These are phyloP conservation scores for Aspergillus bertholletiae DNA, from an alignment of 495 filamentous ascomycete species.

Conservation along the genomic window DNA sequence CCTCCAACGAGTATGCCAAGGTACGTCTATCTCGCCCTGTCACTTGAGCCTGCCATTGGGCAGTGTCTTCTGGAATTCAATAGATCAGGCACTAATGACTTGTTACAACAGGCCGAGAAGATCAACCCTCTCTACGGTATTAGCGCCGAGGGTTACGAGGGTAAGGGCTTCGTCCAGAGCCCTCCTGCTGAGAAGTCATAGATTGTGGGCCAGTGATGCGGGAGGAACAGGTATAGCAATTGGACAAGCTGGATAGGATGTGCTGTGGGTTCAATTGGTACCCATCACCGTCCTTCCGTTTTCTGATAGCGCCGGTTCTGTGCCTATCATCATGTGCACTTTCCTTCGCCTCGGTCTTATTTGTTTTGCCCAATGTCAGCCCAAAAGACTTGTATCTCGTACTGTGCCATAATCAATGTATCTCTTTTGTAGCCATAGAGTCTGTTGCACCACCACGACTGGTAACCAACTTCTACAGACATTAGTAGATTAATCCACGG, in stretches of 20 bases:
- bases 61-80: neutral
- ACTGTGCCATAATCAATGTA: slow-evolving; percentile 52
- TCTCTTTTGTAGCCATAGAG: slow-evolving; percentile 48
- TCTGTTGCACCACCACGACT: slow-evolving; percentile 19
- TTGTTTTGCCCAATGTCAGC: slow-evolving; percentile 36
- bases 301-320: slow-evolving; percentile 17
- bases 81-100: slow-evolving; percentile 8
- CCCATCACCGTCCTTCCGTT: slow-evolving; percentile 7
- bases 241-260: slow-evolving; percentile 11
- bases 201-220: slow-evolving; percentile 18
- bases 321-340: slow-evolving; percentile 14
- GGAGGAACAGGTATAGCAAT: slow-evolving; percentile 24
- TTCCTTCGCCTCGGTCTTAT: slow-evolving; percentile 29
- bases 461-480: too few species aligned
- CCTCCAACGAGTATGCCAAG: slow-evolving; percentile 84
- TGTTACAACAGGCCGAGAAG: slow-evolving; percentile 62
- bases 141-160: slow-evolving; percentile 73
- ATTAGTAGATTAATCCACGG: too few species aligned
- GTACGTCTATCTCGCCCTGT: slow-evolving; percentile 44
- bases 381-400: slow-evolving; percentile 43
- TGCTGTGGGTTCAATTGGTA: slow-evolving; percentile 3
- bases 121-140: slow-evolving; percentile 88
- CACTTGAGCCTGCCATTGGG: neutral
- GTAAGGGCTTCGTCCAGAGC: slow-evolving; percentile 82
- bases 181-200: slow-evolving; percentile 42